Percentiles rank a stretch among this genome's conserved stretches.
Conservation (phyloP, 495 filamentous ascomycete genomes). For the Paragyromitra xinjiangensis region DNA sequence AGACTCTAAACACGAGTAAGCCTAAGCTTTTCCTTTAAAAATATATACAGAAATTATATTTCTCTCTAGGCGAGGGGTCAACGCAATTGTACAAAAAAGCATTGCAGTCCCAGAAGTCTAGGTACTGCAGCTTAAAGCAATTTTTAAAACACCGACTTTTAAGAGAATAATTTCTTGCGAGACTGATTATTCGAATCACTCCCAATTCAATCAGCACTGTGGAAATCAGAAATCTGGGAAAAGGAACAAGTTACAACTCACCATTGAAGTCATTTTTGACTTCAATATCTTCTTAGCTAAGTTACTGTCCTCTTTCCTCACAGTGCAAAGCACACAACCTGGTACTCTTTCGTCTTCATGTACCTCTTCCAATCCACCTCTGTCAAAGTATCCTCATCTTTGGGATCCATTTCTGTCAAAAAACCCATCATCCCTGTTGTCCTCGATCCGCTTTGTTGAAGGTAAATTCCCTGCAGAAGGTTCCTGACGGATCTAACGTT, state of each 20-base stretch:
- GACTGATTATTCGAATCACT: slow-evolving; percentile 2
- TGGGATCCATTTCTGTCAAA: background rate
- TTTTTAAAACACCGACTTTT: slow-evolving; percentile 1
- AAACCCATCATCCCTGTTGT: slow-evolving; percentile 56
- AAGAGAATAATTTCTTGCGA: slow-evolving; percentile 9
- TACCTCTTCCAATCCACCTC: slow-evolving; percentile 63
- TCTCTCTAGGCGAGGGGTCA: slow-evolving; percentile 9
- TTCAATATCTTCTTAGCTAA: background rate
- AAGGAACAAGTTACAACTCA: slow-evolving; percentile 24
- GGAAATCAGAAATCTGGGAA: slow-evolving; percentile 3
- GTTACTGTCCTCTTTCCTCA: slow-evolving; percentile 9
- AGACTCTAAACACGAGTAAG: slow-evolving; percentile 8
- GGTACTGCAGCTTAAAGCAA: background rate
- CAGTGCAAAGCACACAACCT: slow-evolving; percentile 41
- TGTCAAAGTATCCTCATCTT: slow-evolving; percentile 3
- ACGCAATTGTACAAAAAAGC: slow-evolving; percentile 12
- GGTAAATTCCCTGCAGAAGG: slow-evolving; percentile 64
- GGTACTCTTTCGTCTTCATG: slow-evolving; percentile 53
- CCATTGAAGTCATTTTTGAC: slow-evolving; percentile 11
- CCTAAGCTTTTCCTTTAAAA: background rate
- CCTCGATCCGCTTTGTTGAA: slow-evolving; percentile 56
- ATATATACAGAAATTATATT: slow-evolving; percentile 7
- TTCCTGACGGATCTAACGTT: slow-evolving; percentile 64
- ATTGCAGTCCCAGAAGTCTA: background rate
- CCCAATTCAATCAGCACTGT: background rate